Base-by-base conservation (phyloP, 257 asterid species). In the Euphrasia confusa region DNA sequence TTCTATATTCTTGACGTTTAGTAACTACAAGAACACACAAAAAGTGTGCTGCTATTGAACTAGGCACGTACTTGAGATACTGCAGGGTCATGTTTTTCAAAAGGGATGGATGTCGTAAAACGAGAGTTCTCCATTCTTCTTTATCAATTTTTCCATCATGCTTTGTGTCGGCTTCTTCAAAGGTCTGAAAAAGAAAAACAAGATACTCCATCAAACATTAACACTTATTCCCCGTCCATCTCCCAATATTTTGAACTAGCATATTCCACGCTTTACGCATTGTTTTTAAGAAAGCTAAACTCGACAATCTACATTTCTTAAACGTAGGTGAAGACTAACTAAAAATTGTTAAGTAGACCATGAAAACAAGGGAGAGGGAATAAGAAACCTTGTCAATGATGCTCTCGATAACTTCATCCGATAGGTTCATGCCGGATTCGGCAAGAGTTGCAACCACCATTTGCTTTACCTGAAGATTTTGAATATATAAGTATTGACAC, bases 401-500 rank as follows among this genome's bases (percentile, higher is more conserved):
- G 80, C 98, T 91, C 80, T 91, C 98, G 28, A 88, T 88, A 68
- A 91, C 95, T 58, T 91, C 96, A 68, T 91, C 98, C 24, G 98
- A 88, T 47, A 91, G 88, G 83, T 88, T 88, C 98, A 91, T 91
- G 33, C 98, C 98, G 68, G 98, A 91, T 79, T 88, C 98, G 40
- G 96, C 96, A 42, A 91, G 94, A 61, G 96, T 88, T 24, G 96
- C 98, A 30, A 91, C 98, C 72, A 91, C 98, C 98, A 91, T 91
- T 86, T 88, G 98, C 75, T 91, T 91, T 72, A 91, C 98, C 98
- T 91, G 78, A 18, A 49, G 48, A 66, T 62, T 55, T 24, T 54
- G 66, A 72, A 70, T 17, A 21, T 21, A 21, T 21, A 21, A 21
- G 24, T 21, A 21, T 21, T 21, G 24, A 21, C 24, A 21, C 24